Base-by-base conservation (phyloP, 139 green algal species). In the Micractinium conductrix region DNA sequence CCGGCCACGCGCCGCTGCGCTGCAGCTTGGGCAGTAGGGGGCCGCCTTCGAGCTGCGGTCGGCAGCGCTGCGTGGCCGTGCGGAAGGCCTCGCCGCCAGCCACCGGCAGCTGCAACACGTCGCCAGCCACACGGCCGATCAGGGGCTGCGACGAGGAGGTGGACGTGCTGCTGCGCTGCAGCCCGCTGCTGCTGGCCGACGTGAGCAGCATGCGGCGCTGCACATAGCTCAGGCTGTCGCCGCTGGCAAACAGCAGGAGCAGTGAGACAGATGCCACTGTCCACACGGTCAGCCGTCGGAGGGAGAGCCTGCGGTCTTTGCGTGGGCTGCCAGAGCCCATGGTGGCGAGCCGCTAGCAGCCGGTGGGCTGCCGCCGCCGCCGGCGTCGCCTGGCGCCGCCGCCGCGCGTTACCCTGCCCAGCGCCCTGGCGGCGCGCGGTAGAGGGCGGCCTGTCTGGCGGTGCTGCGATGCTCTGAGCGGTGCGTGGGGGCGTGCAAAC, bases 201-300 rank as follows among this genome's bases (percentile, higher is more conserved):
- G 42, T 67, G 26, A 80, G 74, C 74, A 80, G 74, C 45, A 80
- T 55, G n/a, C 74, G 74, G 14, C 74, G 45, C 45, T 80, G 74
- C 74, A 80, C 74, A 53, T 37, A 65, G n/a, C 30, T 21, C n/a
- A 80, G 17, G 74, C 74, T 55, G 74, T 37, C 33, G 45, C 74
- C n/a, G 45, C 19, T 80, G 45, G 45, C 74, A 0, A 45, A 45
- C 17, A 65, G 30, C 7, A 80, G 45, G 7, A 80, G 74, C 30
- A 67, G 45, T 7, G 45, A 55, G 14, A 33, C 67, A n/a, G n/a
- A n/a, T 9, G n/a, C 74, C n/a, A 80, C 48, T 6, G 74, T 68
- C 74, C 74, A 80, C 10, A 80, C 26, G 3, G 74, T 48, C 74
- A 80, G 74, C 74, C 28, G 21, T 48, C 45, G n/a, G n/a, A n/a